Conservation (phyloP, 306 rosid genomes). For the Prosopis cineraria region DNA sequence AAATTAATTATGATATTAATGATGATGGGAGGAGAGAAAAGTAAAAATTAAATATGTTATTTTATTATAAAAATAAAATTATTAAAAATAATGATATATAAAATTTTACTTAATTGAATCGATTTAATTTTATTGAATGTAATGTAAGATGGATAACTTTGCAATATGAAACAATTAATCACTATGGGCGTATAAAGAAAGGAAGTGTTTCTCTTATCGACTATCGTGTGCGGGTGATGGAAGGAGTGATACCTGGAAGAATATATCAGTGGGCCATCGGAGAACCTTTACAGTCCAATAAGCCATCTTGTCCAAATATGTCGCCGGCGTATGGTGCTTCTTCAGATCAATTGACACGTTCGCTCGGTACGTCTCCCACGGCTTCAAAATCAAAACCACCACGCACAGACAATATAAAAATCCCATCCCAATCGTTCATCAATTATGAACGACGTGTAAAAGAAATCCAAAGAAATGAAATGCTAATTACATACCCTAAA, state of each 20-base stretch:
- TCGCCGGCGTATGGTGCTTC: conserved; percentile 64
- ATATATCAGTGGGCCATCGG: conserved; percentile 63
- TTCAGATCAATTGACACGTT: conserved; percentile 59
- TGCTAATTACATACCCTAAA: conserved; percentile 51
- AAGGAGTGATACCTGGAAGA: conserved; percentile 72
- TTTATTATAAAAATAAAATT: too few species aligned
- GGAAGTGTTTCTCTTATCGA: too few species aligned
- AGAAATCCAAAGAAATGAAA: background rate
- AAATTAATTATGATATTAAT: too few species aligned
- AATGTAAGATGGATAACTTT: too few species aligned
- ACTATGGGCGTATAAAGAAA: background rate
- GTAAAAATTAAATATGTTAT: too few species aligned
- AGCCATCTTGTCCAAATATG: conserved; percentile 64
- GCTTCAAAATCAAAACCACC: conserved; percentile 40
- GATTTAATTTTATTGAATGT: too few species aligned
- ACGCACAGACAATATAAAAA: background rate
- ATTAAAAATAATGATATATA: too few species aligned
- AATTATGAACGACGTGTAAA: background rate
- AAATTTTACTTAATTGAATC: too few species aligned
- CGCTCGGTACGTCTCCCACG: conserved; percentile 76
- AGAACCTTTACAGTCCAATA: conserved; percentile 69
- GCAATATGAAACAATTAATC: too few species aligned
- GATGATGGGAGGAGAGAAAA: too few species aligned
- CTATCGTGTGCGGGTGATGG: too few species aligned
- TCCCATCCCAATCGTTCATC: background rate